Evolutionary conservation across 352 stramenopile species (phyloP).

Genomic region (Phytophthora pistaciae): DNA sequence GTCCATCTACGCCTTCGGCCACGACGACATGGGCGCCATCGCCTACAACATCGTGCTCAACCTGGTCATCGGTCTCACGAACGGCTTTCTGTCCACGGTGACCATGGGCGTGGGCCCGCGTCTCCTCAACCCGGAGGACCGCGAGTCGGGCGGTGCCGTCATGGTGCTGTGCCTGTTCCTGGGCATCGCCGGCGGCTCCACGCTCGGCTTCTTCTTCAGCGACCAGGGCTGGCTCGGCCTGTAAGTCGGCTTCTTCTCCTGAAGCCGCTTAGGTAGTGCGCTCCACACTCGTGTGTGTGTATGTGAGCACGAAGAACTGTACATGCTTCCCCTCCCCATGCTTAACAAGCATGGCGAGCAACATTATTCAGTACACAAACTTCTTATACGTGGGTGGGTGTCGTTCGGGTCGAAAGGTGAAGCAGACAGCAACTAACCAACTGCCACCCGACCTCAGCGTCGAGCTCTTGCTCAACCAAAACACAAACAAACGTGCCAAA

Average conservation of each 20-base stretch:
- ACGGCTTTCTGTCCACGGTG: constrained; percentile 66
- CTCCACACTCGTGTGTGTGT: not conserved
- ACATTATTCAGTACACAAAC: constrained; percentile 25
- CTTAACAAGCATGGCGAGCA: not conserved
- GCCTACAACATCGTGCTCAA: constrained; percentile 59
- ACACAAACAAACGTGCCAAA: not conserved
- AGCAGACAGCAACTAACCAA: not conserved
- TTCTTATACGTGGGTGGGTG: constrained; percentile 10
- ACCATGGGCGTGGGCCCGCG: constrained; percentile 67
- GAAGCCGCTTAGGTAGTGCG: constrained; percentile 12
- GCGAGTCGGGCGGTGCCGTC: constrained; percentile 60
- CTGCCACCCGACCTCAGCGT: not conserved
- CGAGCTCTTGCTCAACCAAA: not conserved
- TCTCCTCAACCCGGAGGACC: constrained; percentile 62
- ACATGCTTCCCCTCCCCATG: constrained; percentile 3
- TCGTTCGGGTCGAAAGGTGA: constrained; percentile 3
- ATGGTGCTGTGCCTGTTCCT: constrained; percentile 72
- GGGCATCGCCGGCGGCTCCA: constrained; percentile 55
- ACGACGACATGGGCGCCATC: constrained; percentile 36
- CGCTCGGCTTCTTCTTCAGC: constrained; percentile 60
- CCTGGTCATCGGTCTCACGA: constrained; percentile 58
- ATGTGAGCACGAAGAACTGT: constrained; percentile 18
- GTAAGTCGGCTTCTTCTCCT: constrained; percentile 25
- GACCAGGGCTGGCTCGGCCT: constrained; percentile 57
- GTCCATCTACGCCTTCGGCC: constrained; percentile 63